Conservation (phyloP, 345 rosid genomes). For the Raphanus sativus region DNA sequence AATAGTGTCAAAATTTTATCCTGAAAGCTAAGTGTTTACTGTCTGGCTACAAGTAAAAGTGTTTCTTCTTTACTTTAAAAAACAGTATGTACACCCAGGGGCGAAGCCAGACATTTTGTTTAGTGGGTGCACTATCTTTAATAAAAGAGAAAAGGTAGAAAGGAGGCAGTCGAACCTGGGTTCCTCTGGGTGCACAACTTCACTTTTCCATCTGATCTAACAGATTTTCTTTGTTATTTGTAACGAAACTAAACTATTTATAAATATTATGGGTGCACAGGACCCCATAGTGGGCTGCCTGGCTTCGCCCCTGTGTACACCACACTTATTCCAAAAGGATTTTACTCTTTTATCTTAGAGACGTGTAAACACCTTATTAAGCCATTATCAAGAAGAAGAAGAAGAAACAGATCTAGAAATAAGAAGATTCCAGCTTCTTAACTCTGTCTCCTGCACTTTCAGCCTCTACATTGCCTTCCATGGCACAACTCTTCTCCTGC, state of each 20-base stretch:
- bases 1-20: background rate
- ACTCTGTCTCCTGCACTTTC: constrained; percentile 51
- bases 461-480: constrained; percentile 54
- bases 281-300: too few species aligned
- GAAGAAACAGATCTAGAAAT: constrained; percentile 40
- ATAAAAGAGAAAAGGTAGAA: too few species aligned
- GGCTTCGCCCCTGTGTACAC: background rate
- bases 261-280: too few species aligned
- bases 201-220: too few species aligned
- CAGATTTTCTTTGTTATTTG: too few species aligned
- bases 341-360: background rate
- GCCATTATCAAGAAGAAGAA: background rate
- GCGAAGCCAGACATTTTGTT: too few species aligned
- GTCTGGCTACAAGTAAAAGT: background rate
- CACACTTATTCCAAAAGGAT: background rate
- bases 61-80: background rate
- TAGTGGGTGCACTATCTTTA: too few species aligned
- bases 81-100: background rate
- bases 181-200: too few species aligned
- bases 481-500: constrained; percentile 68
- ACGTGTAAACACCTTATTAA: background rate
- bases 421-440: constrained; percentile 54
- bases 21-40: background rate
- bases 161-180: too few species aligned
- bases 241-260: too few species aligned